Evolutionary conservation across 2,329 filamentous ascomycete genomes (phyloP), one percentile per base, ranked within the genome.

Genomic region (Alternaria panax): DNA sequence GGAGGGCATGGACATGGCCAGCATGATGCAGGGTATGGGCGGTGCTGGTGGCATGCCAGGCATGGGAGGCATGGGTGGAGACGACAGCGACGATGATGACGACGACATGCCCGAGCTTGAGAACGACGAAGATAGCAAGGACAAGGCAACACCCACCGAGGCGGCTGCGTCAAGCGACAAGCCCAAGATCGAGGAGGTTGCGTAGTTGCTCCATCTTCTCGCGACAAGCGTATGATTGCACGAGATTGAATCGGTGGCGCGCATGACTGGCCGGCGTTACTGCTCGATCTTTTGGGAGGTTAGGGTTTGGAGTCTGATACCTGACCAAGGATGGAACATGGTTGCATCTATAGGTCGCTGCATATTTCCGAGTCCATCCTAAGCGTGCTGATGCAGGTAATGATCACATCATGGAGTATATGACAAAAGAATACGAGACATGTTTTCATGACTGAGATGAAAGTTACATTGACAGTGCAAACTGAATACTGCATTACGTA

Each of bases 41-140:
- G 77, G 72, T 54, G 79, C 60, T 30, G 60, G 58, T 7, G 48
- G 63, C 43, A 54, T 54, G 41, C 28, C 45, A 14, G 80, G 71
- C 8, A 69, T 69, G 66, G 64, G 59, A n/a, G 67, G 57, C 42
- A 47, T 47, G 45, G 63, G 57, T 12, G 67, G 76, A n/a, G 81
- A 78, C 46, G 73, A 66, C 47, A 83, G 84, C 22, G 83, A 84
- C 2, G 86, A 85, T 11, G 86, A 86, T 4, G 92, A 83, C 56
- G 80, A 82, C n/a, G 80, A 94, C n/a, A 93, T 96, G 88, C 92
- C 93, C 58, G 87, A 87, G 69, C 87, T 96, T 18, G 78, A 80
- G 66, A 71, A 74, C 51, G 74, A 77, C 20, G 72, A 74, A 47
- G 68, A 66, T 32, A 72, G 64, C 54, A 64, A 68, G 57, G 65